Conservation (phyloP, 768 basidiomycete species). For the Leccinellum rugosiceps region DNA sequence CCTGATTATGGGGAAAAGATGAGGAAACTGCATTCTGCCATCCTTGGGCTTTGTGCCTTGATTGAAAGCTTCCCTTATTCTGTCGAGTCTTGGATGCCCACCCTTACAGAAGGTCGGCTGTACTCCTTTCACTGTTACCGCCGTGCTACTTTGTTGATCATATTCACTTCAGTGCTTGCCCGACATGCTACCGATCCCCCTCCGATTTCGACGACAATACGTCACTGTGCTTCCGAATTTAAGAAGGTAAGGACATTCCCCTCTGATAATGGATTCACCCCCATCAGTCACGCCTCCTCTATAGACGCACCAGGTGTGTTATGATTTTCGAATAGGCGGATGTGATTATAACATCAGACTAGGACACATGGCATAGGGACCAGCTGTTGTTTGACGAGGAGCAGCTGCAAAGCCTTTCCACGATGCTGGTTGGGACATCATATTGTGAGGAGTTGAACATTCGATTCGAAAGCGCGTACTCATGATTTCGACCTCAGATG, state of each 20-base stretch:
- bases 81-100: conserved; percentile 89
- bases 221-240: conserved; percentile 80
- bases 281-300: conserved; percentile 3
- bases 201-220: conserved; percentile 87
- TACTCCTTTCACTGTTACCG: not conserved
- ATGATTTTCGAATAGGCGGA: not conserved
- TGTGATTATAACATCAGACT: conserved; percentile 13
- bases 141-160: not conserved
- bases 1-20: conserved; percentile 70
- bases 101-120: conserved; percentile 66
- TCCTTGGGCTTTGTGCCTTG: conserved; percentile 90
- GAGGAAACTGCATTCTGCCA: conserved; percentile 79
- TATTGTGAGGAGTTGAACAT: conserved; percentile 59
- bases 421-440: conserved; percentile 87
- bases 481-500: conserved; percentile 20
- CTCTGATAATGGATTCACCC: not conserved
- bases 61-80: conserved; percentile 96
- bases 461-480: conserved; percentile 1
- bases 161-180: conserved; percentile 55
- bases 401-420: conserved; percentile 80
- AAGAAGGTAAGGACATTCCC: conserved; percentile 60
- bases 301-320: conserved; percentile 60
- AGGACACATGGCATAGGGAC: conserved; percentile 94
- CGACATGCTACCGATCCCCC: conserved; percentile 81
- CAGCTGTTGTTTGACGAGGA: conserved; percentile 86